Base-by-base conservation (phyloP, 1,284 basidiomycete genomes). In the Xerocomus nothofagi region DNA sequence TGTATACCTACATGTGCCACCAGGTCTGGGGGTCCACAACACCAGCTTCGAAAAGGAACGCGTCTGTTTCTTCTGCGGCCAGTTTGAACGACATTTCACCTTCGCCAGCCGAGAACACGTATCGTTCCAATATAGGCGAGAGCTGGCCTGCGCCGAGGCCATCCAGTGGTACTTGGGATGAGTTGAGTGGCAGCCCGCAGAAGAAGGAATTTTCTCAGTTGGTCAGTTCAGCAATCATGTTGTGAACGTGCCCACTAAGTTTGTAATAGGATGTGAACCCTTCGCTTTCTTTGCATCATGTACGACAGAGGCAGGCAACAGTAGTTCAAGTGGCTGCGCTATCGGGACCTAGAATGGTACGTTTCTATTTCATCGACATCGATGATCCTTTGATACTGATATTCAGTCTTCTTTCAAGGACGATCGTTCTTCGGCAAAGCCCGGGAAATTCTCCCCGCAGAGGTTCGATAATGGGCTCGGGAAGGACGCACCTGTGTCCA, bases 131-230 rank as follows among this genome's bases (percentile, higher is more conserved):
- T 50, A 61, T 79, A 21, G 71, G 66, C 6, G 84, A 85, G 42
- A 70, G 71, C 33, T 86, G 83, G 79, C 68, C 73, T n/a, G 57
- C 73, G 7, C 70, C 77, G 4, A 73, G 82, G 46, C 71, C 78
- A 31, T 68, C 75, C 11, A 80, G 78, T 57, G 79, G 76, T 33
- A 72, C 75, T 32, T 88, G 85, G 85, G 86, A 85, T 48, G 85
- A 86, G 51, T 60, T 72, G 44, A 70, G 60, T 39, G 73, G 68
- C 36, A 76, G 71, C 47, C 74, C 77, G 17, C 72, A 77, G 59
- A 76, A 71, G 63, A 76, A 74, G 55, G 81, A 82, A 36, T 71
- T 73, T 46, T 62, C 72, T 42, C 73, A 76, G 56, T 49, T 81
- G 68, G 80, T 76, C 40, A 61, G 69, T 69, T 4, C 6, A 36